These are phyloP conservation scores for Nothophaeocryptopus gaeumannii DNA, from an alignment of 2,329 filamentous ascomycete genomes.

Conservation along the genomic window DNA sequence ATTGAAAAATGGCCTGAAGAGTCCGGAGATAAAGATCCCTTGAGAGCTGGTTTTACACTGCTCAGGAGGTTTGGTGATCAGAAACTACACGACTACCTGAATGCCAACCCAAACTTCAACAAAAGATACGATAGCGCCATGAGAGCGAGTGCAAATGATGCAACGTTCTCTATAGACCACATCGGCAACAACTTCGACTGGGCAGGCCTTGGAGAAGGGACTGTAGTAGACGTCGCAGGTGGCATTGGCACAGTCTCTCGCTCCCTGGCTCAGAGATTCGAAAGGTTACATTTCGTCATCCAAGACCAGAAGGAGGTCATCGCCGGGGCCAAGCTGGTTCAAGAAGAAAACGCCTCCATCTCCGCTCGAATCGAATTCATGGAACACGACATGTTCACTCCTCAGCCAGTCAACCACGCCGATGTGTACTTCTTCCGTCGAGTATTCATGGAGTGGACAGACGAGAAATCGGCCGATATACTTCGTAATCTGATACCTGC, in stretches of 20 bases:
- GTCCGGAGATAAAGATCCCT: neutral
- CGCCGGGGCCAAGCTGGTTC: neutral
- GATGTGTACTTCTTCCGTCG: conserved; percentile 29
- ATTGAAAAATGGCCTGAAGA: conserved; percentile 7
- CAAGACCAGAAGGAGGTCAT: conserved; percentile 19
- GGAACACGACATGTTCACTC: conserved; percentile 29
- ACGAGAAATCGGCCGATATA: conserved; percentile 20
- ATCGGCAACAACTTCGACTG: neutral
- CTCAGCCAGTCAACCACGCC: conserved; percentile 29
- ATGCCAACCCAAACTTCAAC: neutral
- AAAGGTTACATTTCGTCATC: conserved; percentile 17
- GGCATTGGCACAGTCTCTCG: conserved; percentile 22
- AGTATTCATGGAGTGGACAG: conserved; percentile 28
- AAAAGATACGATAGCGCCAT: conserved; percentile 5
- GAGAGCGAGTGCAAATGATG: conserved; percentile 1
- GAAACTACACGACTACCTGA: neutral
- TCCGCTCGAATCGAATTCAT: conserved; percentile 10
- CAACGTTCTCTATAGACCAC: conserved; percentile 3
- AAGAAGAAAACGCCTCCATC: neutral
- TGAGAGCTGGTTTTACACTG: neutral
- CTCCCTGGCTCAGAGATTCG: conserved; percentile 17
- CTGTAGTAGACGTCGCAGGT: conserved; percentile 21
- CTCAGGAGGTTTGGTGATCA: neutral
- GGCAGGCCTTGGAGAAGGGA: neutral
- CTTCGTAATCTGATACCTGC: conserved; percentile 19